Evolutionary conservation across 2,329 filamentous ascomycete genomes (phyloP).

Genomic region (Botrytis hyacinthi): DNA sequence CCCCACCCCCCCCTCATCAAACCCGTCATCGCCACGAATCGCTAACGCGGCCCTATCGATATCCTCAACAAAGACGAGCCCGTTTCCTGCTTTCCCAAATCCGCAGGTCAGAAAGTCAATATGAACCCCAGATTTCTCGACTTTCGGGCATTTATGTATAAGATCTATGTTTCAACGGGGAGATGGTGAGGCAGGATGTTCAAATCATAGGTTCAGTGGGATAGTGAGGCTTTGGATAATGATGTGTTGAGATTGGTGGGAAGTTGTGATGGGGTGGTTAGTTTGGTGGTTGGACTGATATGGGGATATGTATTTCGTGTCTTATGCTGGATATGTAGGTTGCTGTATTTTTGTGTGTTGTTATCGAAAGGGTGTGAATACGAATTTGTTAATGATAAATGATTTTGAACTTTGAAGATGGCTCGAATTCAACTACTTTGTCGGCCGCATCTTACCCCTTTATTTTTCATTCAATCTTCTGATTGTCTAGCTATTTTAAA

Average conservation of each 20-base stretch:
- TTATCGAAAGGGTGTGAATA: neutral
- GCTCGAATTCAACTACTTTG: too few species aligned
- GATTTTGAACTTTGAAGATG: too few species aligned
- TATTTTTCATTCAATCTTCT: too few species aligned
- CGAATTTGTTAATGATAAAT: too few species aligned
- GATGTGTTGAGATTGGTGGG: too few species aligned
- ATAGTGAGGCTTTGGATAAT: too few species aligned
- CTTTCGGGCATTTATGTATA: neutral
- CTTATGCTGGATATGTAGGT: neutral
- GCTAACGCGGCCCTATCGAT: neutral
- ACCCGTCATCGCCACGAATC: neutral
- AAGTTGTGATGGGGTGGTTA: too few species aligned
- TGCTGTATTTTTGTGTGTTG: neutral
- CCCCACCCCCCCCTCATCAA: neutral
- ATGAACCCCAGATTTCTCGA: neutral
- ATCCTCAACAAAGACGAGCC: neutral
- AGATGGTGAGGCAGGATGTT: too few species aligned
- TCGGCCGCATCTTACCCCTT: too few species aligned
- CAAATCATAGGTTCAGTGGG: too few species aligned
- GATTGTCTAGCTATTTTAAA: too few species aligned
- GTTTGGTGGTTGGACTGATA: too few species aligned
- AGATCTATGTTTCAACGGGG: neutral
- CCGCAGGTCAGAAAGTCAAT: neutral
- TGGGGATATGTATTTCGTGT: neutral
- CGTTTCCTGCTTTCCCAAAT: neutral